Conservation (phyloP, 2,329 filamentous ascomycete species). For the Cladosporium sp. region DNA sequence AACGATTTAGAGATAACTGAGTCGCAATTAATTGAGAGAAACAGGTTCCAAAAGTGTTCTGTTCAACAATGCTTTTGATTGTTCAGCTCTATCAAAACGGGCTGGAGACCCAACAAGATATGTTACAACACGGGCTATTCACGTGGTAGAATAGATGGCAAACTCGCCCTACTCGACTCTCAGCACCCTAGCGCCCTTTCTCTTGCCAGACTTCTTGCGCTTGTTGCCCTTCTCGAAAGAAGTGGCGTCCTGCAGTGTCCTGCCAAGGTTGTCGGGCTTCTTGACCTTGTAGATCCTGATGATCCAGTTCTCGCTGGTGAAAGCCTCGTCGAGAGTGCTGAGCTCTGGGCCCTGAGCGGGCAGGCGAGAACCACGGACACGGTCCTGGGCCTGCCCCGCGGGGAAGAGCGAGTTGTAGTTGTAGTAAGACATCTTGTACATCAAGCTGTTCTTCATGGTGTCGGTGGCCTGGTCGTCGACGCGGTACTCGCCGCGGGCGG, state of each 20-base stretch:
- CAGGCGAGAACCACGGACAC: conserved; percentile 73
- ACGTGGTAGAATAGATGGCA: too few species aligned
- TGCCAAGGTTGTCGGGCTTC: conserved; percentile 90
- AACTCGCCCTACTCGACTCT: conserved; percentile 56
- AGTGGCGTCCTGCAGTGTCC: conserved; percentile 67
- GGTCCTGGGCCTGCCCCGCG: conserved; percentile 79
- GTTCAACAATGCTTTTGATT: too few species aligned
- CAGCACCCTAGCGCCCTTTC: conserved; percentile 63
- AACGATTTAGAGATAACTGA: too few species aligned
- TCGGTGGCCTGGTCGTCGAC: conserved; percentile 90
- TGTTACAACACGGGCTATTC: not conserved
- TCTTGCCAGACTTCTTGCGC: conserved; percentile 72
- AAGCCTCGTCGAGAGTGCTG: conserved; percentile 89
- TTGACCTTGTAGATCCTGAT: conserved; percentile 99
- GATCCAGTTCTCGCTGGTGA: conserved; percentile 99
- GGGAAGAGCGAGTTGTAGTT: conserved; percentile 93
- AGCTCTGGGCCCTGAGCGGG: conserved; percentile 82
- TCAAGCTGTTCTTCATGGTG: conserved; percentile 98
- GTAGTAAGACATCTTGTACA: conserved; percentile 99
- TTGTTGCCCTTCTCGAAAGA: conserved; percentile 74
- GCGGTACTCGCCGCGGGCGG: conserved; percentile 83
- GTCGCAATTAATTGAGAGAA: too few species aligned
- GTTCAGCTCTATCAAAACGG: too few species aligned
- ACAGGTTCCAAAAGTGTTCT: too few species aligned
- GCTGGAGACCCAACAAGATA: not conserved